A percentile compares a stretch with the other conserved stretches of the same genome.
Conservation (phyloP, 768 basidiomycete species). For the Psilocybe azurescens region DNA sequence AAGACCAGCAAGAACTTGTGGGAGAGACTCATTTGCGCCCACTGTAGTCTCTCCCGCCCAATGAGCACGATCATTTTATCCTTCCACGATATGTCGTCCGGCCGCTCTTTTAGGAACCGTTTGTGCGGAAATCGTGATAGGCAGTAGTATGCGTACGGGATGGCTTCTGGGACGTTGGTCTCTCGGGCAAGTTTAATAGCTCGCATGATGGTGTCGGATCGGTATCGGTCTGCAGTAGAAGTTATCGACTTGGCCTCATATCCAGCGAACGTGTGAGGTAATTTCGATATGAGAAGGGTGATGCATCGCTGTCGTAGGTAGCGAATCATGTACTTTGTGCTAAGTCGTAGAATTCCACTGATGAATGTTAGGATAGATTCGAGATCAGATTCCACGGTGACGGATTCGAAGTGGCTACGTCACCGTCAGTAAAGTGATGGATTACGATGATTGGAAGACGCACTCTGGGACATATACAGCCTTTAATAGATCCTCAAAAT, state of each 20-base stretch:
- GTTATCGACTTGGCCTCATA: slow-evolving; percentile 35
- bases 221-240: slow-evolving; percentile 32
- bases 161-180: slow-evolving; percentile 40
- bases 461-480: slow-evolving; percentile 59
- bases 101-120: slow-evolving; percentile 40
- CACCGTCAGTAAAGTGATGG: neutral
- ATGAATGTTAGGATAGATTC: slow-evolving; percentile 50
- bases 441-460: slow-evolving; percentile 21
- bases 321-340: slow-evolving; percentile 64
- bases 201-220: slow-evolving; percentile 47
- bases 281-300: slow-evolving; percentile 44
- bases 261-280: slow-evolving; percentile 44
- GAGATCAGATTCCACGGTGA: slow-evolving; percentile 40
- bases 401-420: slow-evolving; percentile 42
- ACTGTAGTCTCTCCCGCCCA: slow-evolving; percentile 45
- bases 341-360: slow-evolving; percentile 62
- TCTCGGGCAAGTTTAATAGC: slow-evolving; percentile 49
- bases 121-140: slow-evolving; percentile 46
- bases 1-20: slow-evolving; percentile 49
- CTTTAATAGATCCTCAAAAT: slow-evolving; percentile 53
- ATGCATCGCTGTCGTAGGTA: slow-evolving; percentile 59
- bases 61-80: slow-evolving; percentile 44
- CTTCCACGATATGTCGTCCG: slow-evolving; percentile 42
- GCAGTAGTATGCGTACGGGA: slow-evolving; percentile 58
- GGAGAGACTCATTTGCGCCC: slow-evolving; percentile 46